A percentile compares a stretch with the other conserved stretches of the same genome.
phyloP scores from a whole-genome alignment of 108 stramenopile genomes.

The Skeletonema marinoi region DNA sequence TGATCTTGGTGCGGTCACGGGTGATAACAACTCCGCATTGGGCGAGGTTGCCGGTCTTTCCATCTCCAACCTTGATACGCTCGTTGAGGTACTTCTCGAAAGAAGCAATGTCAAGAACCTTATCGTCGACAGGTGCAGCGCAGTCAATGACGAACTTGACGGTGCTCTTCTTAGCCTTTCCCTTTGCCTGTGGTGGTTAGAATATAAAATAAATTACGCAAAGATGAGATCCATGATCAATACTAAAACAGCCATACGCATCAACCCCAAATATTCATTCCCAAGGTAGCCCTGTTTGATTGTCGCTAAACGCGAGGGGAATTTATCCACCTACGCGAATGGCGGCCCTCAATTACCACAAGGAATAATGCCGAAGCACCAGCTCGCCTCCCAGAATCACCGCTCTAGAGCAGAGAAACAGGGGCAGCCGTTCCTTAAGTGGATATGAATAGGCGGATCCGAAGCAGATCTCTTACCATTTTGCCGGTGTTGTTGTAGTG shows the following conservation, averaged over 20 bases:
- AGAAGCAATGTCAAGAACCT: conserved; percentile 95
- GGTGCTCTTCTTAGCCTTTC: conserved; percentile 84
- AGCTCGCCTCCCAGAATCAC: conserved; percentile 46
- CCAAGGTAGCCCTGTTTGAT: conserved; percentile 9
- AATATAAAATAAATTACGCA: background rate
- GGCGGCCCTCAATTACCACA: conserved; percentile 48
- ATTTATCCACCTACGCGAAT: conserved; percentile 6
- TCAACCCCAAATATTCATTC: background rate
- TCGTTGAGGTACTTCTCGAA: conserved; percentile 99
- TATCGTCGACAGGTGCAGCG: conserved; percentile 95
- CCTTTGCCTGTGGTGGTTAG: conserved; percentile 66
- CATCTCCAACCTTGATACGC: conserved; percentile 90
- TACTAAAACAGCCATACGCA: background rate
- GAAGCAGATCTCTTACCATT: conserved; percentile 53
- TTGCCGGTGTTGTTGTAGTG: conserved; percentile 23
- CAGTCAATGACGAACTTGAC: conserved; percentile 99
- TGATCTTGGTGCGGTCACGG: conserved; percentile 91
- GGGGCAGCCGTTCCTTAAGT: conserved; percentile 56
- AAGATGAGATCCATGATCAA: background rate
- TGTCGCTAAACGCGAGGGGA: conserved; percentile 22
- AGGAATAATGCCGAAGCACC: conserved; percentile 53
- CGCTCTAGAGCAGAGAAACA: conserved; percentile 6
- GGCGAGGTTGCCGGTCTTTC: conserved; percentile 79
- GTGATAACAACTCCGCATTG: conserved; percentile 82
- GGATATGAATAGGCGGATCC: conserved; percentile 59